Base-by-base conservation (phyloP, 2,329 filamentous ascomycete genomes). In the Teratosphaeria nubilosa region DNA sequence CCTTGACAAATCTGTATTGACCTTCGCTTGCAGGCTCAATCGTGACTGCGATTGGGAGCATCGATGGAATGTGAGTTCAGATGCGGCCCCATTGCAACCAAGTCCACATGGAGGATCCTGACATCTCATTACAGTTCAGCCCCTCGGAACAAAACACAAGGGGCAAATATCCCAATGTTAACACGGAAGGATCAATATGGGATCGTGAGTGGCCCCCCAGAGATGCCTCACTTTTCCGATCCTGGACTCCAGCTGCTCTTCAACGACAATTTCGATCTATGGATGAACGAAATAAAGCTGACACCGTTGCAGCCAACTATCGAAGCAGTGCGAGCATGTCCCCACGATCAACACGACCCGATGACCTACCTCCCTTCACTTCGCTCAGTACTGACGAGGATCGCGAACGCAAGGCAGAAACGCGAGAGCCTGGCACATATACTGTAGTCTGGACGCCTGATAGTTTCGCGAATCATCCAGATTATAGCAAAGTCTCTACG, bases 41-140 rank as follows among this genome's bases (percentile, higher is more conserved):
- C 79, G 82, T 65, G 73, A 74, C 37, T 84, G 82, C 66, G 81
- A 84, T 65, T 84, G 83, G 70, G 78, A 77, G 59, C 79, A 80
- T 16, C 75, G 81, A 53, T 73, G 75, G 71, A 72, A 70, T 58
- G 64, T 65, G 58, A 27, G 61, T 57, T 27, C 5, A 11, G 22
- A 22, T 25, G 20, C n/a, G 2, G 20, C 51, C 9, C 25, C 13
- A 10, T 20, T 30, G 25, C 31, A 6, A 34, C 1, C 14, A 30
- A 30, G n/a, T 22, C 13, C n/a, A 34, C 22, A 24, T 45, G 13
- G 13, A 14, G 16, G 14, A 41, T 14, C 5, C 41, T 58, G 55
- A 52, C 16, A 56, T n/a, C 25, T 27, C 9, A 13, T 3, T 51
- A 13, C 52, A 66, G 64, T 73, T 72, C 64, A 71, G 63, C 64